phyloP scores from a whole-genome alignment of 116 monocot genomes.

The Iris pallida region DNA sequence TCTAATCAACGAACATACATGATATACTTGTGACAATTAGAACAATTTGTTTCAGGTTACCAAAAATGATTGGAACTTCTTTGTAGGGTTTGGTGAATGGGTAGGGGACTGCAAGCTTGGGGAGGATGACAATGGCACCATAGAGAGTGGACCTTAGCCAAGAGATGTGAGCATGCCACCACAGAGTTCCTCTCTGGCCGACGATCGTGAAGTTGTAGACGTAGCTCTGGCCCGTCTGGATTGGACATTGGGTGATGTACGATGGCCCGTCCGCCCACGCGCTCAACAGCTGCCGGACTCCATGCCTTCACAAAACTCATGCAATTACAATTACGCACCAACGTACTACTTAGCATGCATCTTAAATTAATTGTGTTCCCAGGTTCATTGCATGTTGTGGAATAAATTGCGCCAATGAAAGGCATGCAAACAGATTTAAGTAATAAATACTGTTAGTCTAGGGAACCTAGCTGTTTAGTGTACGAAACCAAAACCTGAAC shows the following conservation, averaged over 20 bases:
- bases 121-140: slow-evolving; percentile 32
- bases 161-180: slow-evolving; percentile 39
- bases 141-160: slow-evolving; percentile 27
- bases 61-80: slow-evolving; percentile 36
- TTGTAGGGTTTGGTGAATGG: slow-evolving; percentile 35
- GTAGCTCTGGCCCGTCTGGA: slow-evolving; percentile 33
- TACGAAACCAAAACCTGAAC: not conserved
- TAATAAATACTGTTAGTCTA: too few species aligned
- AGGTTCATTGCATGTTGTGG: too few species aligned
- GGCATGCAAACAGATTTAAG: too few species aligned
- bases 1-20: too few species aligned
- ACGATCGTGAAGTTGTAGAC: slow-evolving; percentile 29
- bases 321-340: not conserved
- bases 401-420: too few species aligned
- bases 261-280: slow-evolving; percentile 35
- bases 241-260: slow-evolving; percentile 34
- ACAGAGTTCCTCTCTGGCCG: slow-evolving; percentile 31
- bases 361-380: not conserved
- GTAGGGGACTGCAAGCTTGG: slow-evolving; percentile 21
- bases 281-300: slow-evolving; percentile 23
- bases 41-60: too few species aligned
- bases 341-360: not conserved
- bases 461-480: too few species aligned
- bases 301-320: slow-evolving; percentile 21
- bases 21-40: not conserved